These are phyloP conservation scores for Jackrogersella minutella DNA, from an alignment of 495 filamentous ascomycete genomes.

Conservation along the genomic window DNA sequence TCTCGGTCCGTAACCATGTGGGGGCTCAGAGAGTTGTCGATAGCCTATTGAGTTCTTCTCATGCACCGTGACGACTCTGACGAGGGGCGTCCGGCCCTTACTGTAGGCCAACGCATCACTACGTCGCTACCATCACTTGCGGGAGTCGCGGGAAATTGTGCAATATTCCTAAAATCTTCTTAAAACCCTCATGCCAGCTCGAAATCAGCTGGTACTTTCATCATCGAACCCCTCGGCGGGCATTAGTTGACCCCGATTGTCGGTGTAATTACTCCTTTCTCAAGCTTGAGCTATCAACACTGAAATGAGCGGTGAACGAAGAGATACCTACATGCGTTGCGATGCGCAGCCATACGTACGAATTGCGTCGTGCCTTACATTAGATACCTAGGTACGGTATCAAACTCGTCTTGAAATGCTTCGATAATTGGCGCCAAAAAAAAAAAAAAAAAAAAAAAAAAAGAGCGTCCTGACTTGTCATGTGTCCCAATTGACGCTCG, in stretches of 20 bases:
- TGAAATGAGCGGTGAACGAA: conserved; percentile 32
- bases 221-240: conserved; percentile 15
- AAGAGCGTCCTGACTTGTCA: conserved; percentile 27
- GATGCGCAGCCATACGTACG: no score
- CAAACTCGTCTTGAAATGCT: conserved; percentile 2
- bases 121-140: conserved; percentile 18
- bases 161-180: conserved; percentile 15
- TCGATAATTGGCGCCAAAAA: conserved; percentile 37
- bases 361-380: conserved; percentile 5
- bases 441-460: not conserved
- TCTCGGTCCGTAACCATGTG: conserved; percentile 39
- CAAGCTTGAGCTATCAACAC: conserved; percentile 5
- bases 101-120: conserved; percentile 43
- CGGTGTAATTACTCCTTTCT: conserved; percentile 32
- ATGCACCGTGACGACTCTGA: conserved; percentile 34
- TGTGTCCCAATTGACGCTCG: conserved; percentile 32
- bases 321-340: not conserved
- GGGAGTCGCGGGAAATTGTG: conserved; percentile 34
- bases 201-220: conserved; percentile 3
- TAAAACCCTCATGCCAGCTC: conserved; percentile 36
- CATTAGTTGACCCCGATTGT: conserved; percentile 17
- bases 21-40: conserved; percentile 34
- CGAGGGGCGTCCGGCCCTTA: conserved; percentile 15
- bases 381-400: conserved; percentile 14
- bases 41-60: conserved; percentile 37